Conservation (phyloP, 148 eudicot genomes). For the Diospyros kaki region DNA sequence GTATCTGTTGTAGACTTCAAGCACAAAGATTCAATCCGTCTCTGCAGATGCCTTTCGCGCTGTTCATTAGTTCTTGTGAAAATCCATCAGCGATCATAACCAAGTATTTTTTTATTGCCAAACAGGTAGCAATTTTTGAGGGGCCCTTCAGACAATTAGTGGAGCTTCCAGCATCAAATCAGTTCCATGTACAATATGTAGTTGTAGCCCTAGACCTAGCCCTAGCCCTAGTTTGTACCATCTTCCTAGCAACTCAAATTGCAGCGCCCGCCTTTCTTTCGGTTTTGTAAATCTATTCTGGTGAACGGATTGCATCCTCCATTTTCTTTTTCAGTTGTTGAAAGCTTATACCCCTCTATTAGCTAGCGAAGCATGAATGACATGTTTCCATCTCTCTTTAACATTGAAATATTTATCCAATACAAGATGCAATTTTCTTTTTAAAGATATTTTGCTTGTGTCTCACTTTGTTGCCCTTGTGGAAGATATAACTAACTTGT, state of each 20-base stretch:
- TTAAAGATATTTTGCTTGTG: neutral
- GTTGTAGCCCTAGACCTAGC: slow-evolving; percentile 13
- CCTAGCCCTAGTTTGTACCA: slow-evolving; percentile 14
- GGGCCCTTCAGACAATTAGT: slow-evolving; percentile 14
- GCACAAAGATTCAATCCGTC: neutral
- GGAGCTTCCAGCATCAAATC: slow-evolving; percentile 8
- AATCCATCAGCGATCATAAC: slow-evolving; percentile 2
- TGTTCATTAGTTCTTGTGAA: neutral
- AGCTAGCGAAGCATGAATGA: neutral
- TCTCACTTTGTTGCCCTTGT: neutral
- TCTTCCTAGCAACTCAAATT: slow-evolving; percentile 2
- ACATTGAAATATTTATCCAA: slow-evolving; percentile 6
- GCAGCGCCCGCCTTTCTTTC: neutral
- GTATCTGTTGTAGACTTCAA: too few species aligned
- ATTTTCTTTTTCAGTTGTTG: neutral
- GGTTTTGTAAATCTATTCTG: neutral
- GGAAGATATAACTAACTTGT: too few species aligned
- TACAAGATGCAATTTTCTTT: slow-evolving; percentile 1
- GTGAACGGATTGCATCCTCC: neutral
- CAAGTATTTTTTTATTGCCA: neutral
- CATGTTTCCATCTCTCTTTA: neutral
- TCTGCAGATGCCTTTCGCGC: neutral
- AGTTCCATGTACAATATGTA: slow-evolving; percentile 16
- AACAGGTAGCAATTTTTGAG: slow-evolving; percentile 8
- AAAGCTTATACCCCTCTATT: neutral